phyloP scores from a whole-genome alignment of 805 yeast species.

The Schwanniomyces yamadae region DNA sequence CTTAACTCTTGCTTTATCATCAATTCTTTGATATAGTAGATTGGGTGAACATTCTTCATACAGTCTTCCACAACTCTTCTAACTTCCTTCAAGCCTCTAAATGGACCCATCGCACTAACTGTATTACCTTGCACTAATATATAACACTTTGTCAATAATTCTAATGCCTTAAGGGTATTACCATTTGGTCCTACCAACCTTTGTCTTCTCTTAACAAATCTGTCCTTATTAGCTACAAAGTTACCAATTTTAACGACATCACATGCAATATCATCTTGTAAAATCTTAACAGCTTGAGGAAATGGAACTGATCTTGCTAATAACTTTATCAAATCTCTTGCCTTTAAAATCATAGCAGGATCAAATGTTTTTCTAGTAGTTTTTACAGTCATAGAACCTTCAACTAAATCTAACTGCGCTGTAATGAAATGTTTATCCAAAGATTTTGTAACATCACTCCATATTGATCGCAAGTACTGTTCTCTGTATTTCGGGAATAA shows the following conservation, averaged over 20 bases:
- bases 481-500: constrained; percentile 97
- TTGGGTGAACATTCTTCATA: constrained; percentile 96
- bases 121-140: constrained; percentile 97
- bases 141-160: constrained; percentile 91
- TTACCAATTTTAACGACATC: constrained; percentile 95
- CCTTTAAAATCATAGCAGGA: constrained; percentile 90
- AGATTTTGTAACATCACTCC: constrained; percentile 90
- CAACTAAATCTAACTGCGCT: constrained; percentile 87
- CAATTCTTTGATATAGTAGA: constrained; percentile 92
- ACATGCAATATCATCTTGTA: constrained; percentile 91
- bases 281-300: constrained; percentile 90
- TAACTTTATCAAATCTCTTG: constrained; percentile 90
- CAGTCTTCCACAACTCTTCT: constrained; percentile 97
- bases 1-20: constrained; percentile 97
- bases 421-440: constrained; percentile 71
- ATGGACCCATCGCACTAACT: constrained; percentile 96
- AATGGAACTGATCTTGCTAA: constrained; percentile 95
- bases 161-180: constrained; percentile 92
- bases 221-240: constrained; percentile 83
- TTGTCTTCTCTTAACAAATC: constrained; percentile 94
- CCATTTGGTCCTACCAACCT: constrained; percentile 96
- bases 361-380: constrained; percentile 95
- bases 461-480: constrained; percentile 77
- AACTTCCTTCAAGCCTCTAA: constrained; percentile 84
- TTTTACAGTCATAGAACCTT: constrained; percentile 95